These are phyloP conservation scores for Malus orientalis DNA, from an alignment of 306 rosid genomes.

Conservation along the genomic window DNA sequence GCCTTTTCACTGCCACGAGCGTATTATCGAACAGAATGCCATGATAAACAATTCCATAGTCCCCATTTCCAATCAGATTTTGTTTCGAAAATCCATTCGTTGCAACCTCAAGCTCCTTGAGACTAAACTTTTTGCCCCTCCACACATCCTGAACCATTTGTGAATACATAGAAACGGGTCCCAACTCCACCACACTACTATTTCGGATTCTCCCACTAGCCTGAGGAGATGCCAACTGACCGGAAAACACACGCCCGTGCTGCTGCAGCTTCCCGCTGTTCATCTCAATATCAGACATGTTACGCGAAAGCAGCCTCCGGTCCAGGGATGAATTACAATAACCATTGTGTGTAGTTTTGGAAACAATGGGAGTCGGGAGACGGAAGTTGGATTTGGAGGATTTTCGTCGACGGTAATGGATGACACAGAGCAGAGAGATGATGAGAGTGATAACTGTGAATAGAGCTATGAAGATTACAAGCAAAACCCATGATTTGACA, in stretches of 20 bases:
- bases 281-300: conserved; percentile 18
- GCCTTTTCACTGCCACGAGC: conserved; percentile 42
- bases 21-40: conserved; percentile 38
- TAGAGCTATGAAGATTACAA: conserved; percentile 1
- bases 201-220: not conserved
- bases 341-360: not conserved
- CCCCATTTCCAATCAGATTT: conserved; percentile 40
- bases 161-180: conserved; percentile 6
- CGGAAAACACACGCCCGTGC: not conserved
- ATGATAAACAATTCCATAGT: conserved; percentile 35
- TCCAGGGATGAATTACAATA: conserved; percentile 28
- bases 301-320: conserved; percentile 28
- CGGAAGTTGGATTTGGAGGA: conserved; percentile 11
- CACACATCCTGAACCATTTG: conserved; percentile 9
- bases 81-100: conserved; percentile 37
- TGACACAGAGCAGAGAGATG: conserved; percentile 10
- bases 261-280: conserved; percentile 7
- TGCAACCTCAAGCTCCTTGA: conserved; percentile 37
- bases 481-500: conserved; percentile 37
- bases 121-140: conserved; percentile 23
- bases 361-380: conserved; percentile 17
- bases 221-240: not conserved
- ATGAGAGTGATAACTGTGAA: conserved; percentile 4
- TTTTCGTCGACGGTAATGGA: conserved; percentile 7
- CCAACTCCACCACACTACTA: conserved; percentile 12